Evolutionary conservation across 805 yeast species (phyloP), one percentile per base, ranked within the genome.

Genomic region (Metschnikowia gelsemii): DNA sequence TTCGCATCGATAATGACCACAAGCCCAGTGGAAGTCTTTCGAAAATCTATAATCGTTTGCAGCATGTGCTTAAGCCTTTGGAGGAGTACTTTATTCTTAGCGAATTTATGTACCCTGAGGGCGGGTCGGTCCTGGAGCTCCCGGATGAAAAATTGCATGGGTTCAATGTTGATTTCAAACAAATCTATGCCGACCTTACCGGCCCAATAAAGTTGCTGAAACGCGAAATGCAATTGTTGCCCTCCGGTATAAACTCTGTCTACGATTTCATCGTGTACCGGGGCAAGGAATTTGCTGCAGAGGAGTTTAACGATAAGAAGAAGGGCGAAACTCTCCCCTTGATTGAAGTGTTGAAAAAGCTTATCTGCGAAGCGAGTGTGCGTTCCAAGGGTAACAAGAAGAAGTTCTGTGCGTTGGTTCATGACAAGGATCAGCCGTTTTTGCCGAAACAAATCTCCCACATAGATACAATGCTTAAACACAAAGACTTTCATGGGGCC

Each of bases 1-100:
- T 91, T 35, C 80, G 84, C 40, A 73, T 79, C 32, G 91, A 91
- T 60, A 85, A 87, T 61, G 96, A 87, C 47, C 75, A 73, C 49
- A 64, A 64, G 20, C 64, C 62, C 2, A 88, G 96, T 60, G 78
- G 80, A 22, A 63, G 56, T 13, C 54, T 74, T 22, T 75, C 86
- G 8, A 76, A 82, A 51, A 59, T 80, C n/a, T 66, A 66, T 42
- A 68, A 76, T 22, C 76, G 73, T 43, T 63, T 80, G 45, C 62
- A 57, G 27, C 66, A 58, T 42, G 64, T 71, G 29, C 61, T 65
- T 44, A 63, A 48, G 52, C 64, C 52, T 30, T 51, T 76, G 20
- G 70, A 76, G 26, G 63, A 73, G 11, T 72, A 77, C 39, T 75
- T 81, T 1, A 54, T 63, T n/a, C 47, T 64, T 4, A 41, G 54